Evolutionary conservation across 2,329 filamentous ascomycete genomes (phyloP).

Genomic region (Lojkania enalia): DNA sequence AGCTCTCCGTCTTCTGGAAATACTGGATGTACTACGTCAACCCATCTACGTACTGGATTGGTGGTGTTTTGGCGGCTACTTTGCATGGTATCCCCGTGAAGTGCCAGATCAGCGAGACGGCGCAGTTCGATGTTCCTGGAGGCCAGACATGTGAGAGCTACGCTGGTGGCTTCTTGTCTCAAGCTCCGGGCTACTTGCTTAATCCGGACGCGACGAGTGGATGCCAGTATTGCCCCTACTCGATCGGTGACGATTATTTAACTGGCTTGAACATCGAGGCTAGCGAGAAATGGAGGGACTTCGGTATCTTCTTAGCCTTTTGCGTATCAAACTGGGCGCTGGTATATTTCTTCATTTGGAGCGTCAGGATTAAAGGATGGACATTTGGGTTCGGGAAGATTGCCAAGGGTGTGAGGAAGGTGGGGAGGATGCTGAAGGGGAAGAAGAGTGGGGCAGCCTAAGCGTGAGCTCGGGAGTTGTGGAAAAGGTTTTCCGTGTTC

Average conservation of each 20-base stretch:
- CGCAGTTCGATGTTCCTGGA: slow-evolving; percentile 66
- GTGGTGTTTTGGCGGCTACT: slow-evolving; percentile 68
- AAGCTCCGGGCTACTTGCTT: slow-evolving; percentile 64
- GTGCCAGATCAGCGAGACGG: slow-evolving; percentile 59
- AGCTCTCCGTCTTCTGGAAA: slow-evolving; percentile 70
- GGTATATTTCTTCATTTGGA: slow-evolving; percentile 78
- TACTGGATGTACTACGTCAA: slow-evolving; percentile 74
- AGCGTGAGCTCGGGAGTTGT: not conserved
- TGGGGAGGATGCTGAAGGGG: slow-evolving; percentile 20
- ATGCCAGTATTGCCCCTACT: slow-evolving; percentile 73
- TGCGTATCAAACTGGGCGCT: slow-evolving; percentile 70
- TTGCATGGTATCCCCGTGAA: slow-evolving; percentile 54
- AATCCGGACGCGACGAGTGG: slow-evolving; percentile 60
- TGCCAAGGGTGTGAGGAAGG: slow-evolving; percentile 53
- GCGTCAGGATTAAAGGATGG: slow-evolving; percentile 70
- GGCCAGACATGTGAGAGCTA: slow-evolving; percentile 68
- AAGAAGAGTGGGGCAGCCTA: slow-evolving; percentile 1
- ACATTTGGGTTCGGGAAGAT: slow-evolving; percentile 67
- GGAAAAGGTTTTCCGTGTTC: no score
- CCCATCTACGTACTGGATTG: slow-evolving; percentile 72
- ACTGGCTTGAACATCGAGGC: slow-evolving; percentile 58
- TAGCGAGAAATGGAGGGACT: slow-evolving; percentile 70
- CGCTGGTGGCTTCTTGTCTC: slow-evolving; percentile 61
- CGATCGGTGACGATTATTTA: slow-evolving; percentile 68
- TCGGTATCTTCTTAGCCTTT: slow-evolving; percentile 74